phyloP scores from a whole-genome alignment of 305 asterid genomes.

The Andrographis paniculata region DNA sequence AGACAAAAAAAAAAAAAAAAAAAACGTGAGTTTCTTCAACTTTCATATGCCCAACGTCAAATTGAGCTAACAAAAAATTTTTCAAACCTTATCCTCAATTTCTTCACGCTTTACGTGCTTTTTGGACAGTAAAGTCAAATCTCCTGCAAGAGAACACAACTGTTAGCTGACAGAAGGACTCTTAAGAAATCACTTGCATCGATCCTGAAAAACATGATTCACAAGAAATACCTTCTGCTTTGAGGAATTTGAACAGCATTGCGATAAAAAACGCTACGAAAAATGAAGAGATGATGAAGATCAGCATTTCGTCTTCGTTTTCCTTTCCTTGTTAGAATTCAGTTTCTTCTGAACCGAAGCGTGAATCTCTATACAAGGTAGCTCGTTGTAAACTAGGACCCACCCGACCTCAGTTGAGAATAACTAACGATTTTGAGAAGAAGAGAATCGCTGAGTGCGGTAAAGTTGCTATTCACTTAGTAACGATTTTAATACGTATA shows the following conservation, averaged over 20 bases:
- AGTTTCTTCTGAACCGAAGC: background rate
- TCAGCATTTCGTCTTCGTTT: slow-evolving; percentile 23
- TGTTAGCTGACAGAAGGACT: slow-evolving; percentile 1
- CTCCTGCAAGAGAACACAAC: slow-evolving; percentile 37
- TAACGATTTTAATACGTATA: background rate
- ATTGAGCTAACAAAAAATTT: background rate
- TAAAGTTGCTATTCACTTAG: background rate
- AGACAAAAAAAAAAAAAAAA: background rate
- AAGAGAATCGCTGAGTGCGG: background rate
- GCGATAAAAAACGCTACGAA: slow-evolving; percentile 22
- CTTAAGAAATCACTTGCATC: background rate
- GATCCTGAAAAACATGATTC: background rate
- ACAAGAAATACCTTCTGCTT: slow-evolving; percentile 55
- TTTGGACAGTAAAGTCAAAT: slow-evolving; percentile 72
- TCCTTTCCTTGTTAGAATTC: slow-evolving; percentile 9
- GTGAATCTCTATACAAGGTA: background rate
- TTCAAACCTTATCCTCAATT: slow-evolving; percentile 77
- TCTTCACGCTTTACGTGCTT: slow-evolving; percentile 63
- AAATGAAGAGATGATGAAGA: slow-evolving; percentile 23
- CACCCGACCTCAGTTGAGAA: slow-evolving; percentile 3
- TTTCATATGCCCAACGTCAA: background rate
- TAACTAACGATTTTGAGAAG: slow-evolving; percentile 1
- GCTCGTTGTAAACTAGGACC: slow-evolving; percentile 8
- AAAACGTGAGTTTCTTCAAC: background rate
- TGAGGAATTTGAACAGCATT: slow-evolving; percentile 41